Percentiles rank a stretch among this genome's conserved stretches.
These are phyloP conservation scores for Diaporthe sp. DNA, from an alignment of 2,329 filamentous ascomycete genomes.

Conservation along the genomic window DNA sequence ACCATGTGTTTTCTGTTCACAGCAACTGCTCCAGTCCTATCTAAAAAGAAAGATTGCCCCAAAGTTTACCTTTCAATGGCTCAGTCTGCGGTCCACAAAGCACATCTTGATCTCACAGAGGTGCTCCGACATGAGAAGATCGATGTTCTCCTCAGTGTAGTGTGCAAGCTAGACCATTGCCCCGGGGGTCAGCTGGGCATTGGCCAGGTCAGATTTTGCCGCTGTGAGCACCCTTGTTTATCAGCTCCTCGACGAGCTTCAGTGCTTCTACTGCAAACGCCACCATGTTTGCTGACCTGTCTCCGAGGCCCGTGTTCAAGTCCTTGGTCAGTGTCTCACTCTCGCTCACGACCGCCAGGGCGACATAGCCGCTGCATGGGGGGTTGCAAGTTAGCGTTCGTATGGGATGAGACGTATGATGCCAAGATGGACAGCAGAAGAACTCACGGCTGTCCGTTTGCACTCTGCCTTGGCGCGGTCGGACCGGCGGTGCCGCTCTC, in stretches of 20 bases:
- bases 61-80: no score
- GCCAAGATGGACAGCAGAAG: background rate
- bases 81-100: background rate
- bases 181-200: no score
- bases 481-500: slow-evolving; percentile 76
- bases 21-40: no score
- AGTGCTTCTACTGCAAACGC: slow-evolving; percentile 70
- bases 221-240: slow-evolving; percentile 46
- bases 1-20: no score
- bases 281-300: slow-evolving; percentile 73
- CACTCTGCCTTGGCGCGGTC: slow-evolving; percentile 63
- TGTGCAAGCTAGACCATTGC: background rate
- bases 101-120: background rate
- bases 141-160: background rate
- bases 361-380: slow-evolving; percentile 67
- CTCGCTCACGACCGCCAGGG: slow-evolving; percentile 69
- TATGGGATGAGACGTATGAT: background rate
- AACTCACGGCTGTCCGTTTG: slow-evolving; percentile 66
- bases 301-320: slow-evolving; percentile 65
- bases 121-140: no score
- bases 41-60: no score
- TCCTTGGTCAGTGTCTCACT: slow-evolving; percentile 66
- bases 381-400: background rate
- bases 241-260: slow-evolving; percentile 67
- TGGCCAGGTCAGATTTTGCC: slow-evolving; percentile 29